Conservation (phyloP, 768 basidiomycete genomes). For the Hericium coralloides region DNA sequence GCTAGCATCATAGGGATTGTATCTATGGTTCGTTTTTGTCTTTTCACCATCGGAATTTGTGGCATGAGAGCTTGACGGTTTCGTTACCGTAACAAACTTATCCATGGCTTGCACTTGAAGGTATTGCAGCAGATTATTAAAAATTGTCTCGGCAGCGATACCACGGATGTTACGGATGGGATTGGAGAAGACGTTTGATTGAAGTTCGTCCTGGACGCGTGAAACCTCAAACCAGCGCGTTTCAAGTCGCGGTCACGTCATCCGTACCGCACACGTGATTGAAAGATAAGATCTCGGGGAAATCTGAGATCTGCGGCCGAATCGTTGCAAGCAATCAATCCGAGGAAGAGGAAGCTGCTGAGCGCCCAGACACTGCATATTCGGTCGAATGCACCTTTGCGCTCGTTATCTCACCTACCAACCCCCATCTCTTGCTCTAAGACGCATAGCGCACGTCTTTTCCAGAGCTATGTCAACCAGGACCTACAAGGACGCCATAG, state of each 20-base stretch:
- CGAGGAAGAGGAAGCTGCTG: background rate
- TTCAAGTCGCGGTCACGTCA: background rate
- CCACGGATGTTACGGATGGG: no score
- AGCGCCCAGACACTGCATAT: background rate
- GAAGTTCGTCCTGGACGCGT: background rate
- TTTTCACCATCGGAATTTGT: constrained; percentile 12
- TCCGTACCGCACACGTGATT: background rate
- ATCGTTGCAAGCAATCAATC: background rate
- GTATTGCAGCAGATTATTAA: background rate
- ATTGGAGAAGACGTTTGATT: background rate
- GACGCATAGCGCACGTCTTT: background rate
- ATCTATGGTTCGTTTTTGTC: constrained; percentile 16
- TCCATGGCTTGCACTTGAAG: constrained; percentile 19
- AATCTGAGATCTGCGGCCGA: background rate
- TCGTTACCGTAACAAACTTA: constrained; percentile 23
- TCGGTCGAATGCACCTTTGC: background rate
- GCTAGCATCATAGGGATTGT: constrained; percentile 20
- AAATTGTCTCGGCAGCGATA: no score
- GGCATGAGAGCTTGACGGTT: constrained; percentile 11
- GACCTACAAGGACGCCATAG: constrained; percentile 67
- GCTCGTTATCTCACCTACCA: background rate
- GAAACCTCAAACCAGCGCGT: background rate
- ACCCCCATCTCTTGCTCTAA: no score
- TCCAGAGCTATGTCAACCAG: constrained; percentile 46
- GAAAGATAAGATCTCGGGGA: background rate